Conservation (phyloP, 2,329 filamentous ascomycete genomes). For the Dryadomyces sulphureus region DNA sequence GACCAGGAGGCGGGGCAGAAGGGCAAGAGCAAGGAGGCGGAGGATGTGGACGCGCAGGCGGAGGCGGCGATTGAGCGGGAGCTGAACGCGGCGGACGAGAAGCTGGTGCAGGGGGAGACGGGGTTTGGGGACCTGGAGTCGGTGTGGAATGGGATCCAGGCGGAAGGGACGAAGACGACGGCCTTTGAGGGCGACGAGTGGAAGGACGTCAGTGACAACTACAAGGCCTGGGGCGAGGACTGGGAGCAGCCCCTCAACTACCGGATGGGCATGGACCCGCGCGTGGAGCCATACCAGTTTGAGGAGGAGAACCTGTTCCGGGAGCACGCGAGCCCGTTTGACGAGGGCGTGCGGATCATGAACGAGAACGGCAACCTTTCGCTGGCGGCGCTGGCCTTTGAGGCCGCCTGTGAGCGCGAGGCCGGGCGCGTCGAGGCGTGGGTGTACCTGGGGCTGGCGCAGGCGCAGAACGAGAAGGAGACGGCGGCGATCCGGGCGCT, state of each 20-base stretch:
- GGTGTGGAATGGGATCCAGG: constrained; percentile 72
- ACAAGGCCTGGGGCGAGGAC: constrained; percentile 33
- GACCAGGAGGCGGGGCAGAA: constrained; percentile 60
- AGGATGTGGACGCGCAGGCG: constrained; percentile 34
- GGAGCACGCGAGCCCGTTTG: constrained; percentile 69
- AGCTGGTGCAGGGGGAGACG: constrained; percentile 50
- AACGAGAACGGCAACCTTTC: constrained; percentile 87
- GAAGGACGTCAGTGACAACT: constrained; percentile 10
- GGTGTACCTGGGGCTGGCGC: constrained; percentile 80
- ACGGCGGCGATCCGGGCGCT: constrained; percentile 86
- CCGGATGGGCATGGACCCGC: constrained; percentile 53
- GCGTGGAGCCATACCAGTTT: constrained; percentile 82
- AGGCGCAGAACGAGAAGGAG: constrained; percentile 98
- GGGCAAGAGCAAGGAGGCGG: constrained; percentile 50
- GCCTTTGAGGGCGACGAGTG: constrained; percentile 57
- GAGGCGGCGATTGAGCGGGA: constrained; percentile 63
- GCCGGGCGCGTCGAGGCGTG: constrained; percentile 81
- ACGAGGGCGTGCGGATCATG: constrained; percentile 88
- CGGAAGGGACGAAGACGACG: constrained; percentile 56
- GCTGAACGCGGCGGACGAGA: constrained; percentile 68
- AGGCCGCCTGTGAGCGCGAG: constrained; percentile 86
- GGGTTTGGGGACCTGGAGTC: constrained; percentile 81
- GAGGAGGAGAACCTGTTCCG: constrained; percentile 88
- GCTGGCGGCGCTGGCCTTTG: constrained; percentile 83
- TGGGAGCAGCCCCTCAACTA: constrained; percentile 52